These are phyloP conservation scores for Podospora comata DNA, from an alignment of 495 filamentous ascomycete species.

Conservation along the genomic window DNA sequence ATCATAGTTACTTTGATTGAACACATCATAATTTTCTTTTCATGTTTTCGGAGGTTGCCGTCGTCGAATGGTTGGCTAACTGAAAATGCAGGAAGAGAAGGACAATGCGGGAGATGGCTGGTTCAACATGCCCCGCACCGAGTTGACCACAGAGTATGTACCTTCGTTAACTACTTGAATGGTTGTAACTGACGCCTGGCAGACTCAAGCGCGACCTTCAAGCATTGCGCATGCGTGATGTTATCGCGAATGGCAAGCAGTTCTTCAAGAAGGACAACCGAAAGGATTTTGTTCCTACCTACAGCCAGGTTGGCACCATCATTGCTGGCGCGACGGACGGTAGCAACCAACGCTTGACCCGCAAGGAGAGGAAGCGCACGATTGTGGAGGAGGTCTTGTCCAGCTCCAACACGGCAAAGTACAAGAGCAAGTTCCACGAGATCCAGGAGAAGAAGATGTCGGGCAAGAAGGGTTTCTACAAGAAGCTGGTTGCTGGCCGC, in stretches of 20 bases:
- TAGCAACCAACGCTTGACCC: conserved; percentile 70
- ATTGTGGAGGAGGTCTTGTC: conserved; percentile 86
- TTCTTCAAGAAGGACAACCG: conserved; percentile 79
- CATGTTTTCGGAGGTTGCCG: background rate
- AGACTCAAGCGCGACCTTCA: conserved; percentile 77
- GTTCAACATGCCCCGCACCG: conserved; percentile 82
- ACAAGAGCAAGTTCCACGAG: conserved; percentile 37
- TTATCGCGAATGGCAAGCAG: conserved; percentile 77
- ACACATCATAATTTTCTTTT: conserved; percentile 8
- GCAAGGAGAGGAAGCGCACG: conserved; percentile 83
- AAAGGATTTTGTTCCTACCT: conserved; percentile 67
- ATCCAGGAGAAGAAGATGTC: conserved; percentile 35
- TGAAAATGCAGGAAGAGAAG: conserved; percentile 36
- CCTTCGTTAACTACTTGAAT: background rate
- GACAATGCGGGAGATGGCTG: conserved; percentile 62
- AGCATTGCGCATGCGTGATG: conserved; percentile 79
- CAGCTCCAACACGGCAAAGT: conserved; percentile 46
- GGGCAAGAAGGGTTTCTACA: conserved; percentile 32
- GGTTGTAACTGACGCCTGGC: background rate
- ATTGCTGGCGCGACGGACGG: conserved; percentile 88
- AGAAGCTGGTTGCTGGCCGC: conserved; percentile 32
- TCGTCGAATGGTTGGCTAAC: conserved; percentile 21
- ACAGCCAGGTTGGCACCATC: conserved; percentile 83
- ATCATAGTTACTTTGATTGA: conserved; percentile 99
- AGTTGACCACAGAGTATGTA: conserved; percentile 65